A percentile compares a stretch with the other conserved stretches of the same genome.
Conservation (phyloP, 495 filamentous ascomycete genomes). For the Clohesyomyces aquaticus region DNA sequence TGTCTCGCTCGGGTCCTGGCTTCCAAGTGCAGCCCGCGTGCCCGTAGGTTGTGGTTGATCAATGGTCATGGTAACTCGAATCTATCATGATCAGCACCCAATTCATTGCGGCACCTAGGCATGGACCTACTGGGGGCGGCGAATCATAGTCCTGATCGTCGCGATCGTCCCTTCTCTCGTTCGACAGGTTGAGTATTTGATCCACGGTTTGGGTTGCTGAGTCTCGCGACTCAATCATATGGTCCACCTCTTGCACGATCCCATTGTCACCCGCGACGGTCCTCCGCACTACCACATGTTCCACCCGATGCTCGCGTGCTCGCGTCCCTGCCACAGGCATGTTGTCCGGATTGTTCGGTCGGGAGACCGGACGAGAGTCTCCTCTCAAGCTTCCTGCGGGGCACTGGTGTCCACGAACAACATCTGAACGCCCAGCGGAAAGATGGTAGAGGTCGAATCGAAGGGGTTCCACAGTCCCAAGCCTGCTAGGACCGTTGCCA, state of each 20-base stretch:
- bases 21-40: conserved; percentile 15
- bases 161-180: conserved; percentile 13
- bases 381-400: conserved; percentile 37
- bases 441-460: conserved; percentile 13
- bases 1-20: conserved; percentile 23
- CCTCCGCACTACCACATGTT: conserved; percentile 31
- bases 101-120: neutral
- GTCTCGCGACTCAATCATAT: conserved; percentile 1
- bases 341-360: conserved; percentile 9
- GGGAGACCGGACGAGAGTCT: conserved; percentile 14
- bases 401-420: conserved; percentile 30
- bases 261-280: conserved; percentile 8
- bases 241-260: neutral
- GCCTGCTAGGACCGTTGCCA: conserved; percentile 35
- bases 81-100: conserved; percentile 14
- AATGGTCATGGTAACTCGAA: conserved; percentile 32
- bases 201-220: conserved; percentile 7
- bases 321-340: conserved; percentile 35
- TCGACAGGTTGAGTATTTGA: conserved; percentile 3
- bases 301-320: conserved; percentile 27
- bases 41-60: conserved; percentile 16
- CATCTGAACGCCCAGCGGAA: conserved; percentile 35
- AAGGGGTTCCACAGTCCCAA: conserved; percentile 29
- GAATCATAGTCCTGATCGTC: conserved; percentile 22
- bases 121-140: conserved; percentile 21